Conservation (phyloP, 2,329 filamentous ascomycete species). For the Talaromyces sp. region DNA sequence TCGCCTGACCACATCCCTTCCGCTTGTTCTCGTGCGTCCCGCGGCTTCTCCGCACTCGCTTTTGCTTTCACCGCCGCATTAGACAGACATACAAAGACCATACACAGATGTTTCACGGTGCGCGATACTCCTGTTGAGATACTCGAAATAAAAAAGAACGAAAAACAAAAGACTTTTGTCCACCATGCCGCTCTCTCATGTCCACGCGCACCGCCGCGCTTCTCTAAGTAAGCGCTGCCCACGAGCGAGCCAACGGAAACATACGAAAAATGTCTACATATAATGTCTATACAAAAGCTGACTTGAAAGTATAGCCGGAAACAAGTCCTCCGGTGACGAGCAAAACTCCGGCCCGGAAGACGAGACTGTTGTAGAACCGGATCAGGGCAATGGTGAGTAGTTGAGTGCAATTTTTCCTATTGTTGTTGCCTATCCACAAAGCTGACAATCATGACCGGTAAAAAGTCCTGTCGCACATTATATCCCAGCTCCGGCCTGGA, state of each 20-base stretch:
- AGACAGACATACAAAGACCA: neutral
- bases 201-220: conserved; percentile 29
- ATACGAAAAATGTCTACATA: neutral
- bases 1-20: neutral
- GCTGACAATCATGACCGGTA: neutral
- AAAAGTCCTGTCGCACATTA: conserved; percentile 89
- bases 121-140: neutral
- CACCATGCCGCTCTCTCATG: conserved; percentile 30
- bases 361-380: conserved; percentile 77
- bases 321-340: conserved; percentile 55
- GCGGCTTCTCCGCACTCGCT: neutral
- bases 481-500: conserved; percentile 90
- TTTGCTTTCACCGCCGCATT: neutral
- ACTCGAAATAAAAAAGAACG: neutral
- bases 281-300: neutral
- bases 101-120: neutral
- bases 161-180: neutral
- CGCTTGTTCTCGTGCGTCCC: neutral
- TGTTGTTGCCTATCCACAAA: neutral
- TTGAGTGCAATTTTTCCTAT: neutral
- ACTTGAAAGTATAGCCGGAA: conserved; percentile 27
- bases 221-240: conserved; percentile 29
- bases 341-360: conserved; percentile 54
- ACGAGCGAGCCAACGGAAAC: neutral
- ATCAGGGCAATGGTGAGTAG: conserved; percentile 85